Evolutionary conservation across 768 basidiomycete species (phyloP).

Genomic region (Kwoniella sp.): DNA sequence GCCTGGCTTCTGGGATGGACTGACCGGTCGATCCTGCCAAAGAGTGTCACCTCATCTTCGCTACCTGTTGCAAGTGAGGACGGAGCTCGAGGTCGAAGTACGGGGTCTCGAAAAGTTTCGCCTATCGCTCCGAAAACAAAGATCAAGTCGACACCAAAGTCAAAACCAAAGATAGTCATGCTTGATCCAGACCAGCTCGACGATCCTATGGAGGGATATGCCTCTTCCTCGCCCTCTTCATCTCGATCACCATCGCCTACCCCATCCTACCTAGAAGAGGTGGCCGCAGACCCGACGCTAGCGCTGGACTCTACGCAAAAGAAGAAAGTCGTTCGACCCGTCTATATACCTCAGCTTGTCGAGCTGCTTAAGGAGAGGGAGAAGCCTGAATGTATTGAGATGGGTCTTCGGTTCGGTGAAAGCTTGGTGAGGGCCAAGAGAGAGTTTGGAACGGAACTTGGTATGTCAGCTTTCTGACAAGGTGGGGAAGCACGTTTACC

Average conservation of each 20-base stretch:
- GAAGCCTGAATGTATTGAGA: constrained; percentile 73
- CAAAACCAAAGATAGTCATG: constrained; percentile 42
- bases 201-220: constrained; percentile 78
- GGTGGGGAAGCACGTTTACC: too few species aligned
- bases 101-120: neutral
- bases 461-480: constrained; percentile 62
- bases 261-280: constrained; percentile 75
- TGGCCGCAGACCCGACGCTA: constrained; percentile 82
- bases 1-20: constrained; percentile 50
- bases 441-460: constrained; percentile 82
- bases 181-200: constrained; percentile 71
- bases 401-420: constrained; percentile 78
- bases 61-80: constrained; percentile 2
- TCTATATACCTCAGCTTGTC: constrained; percentile 84
- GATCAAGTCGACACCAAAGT: constrained; percentile 14
- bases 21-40: neutral
- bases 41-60: neutral
- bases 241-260: constrained; percentile 79
- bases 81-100: constrained; percentile 6
- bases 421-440: constrained; percentile 80
- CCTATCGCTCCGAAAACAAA: neutral
- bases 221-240: constrained; percentile 63
- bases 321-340: constrained; percentile 73
- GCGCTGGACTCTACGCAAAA: constrained; percentile 64
- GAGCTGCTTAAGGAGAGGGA: constrained; percentile 70